These are phyloP conservation scores for Articulospora tetracladia DNA, from an alignment of 495 filamentous ascomycete species.

Conservation along the genomic window DNA sequence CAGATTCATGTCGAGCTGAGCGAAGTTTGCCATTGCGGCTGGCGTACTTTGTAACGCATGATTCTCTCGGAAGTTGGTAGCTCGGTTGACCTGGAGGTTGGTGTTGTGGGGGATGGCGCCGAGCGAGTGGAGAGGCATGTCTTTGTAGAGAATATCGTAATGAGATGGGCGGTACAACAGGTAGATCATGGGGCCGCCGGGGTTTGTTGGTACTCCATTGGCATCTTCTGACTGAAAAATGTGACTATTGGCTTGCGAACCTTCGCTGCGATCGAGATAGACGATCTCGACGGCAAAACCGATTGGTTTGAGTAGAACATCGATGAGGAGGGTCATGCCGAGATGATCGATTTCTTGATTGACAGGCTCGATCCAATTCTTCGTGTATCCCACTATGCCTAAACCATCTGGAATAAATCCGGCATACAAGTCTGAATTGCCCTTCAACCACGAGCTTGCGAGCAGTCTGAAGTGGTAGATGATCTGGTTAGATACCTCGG, in stretches of 20 bases:
- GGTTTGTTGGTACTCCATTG: slow-evolving; percentile 39
- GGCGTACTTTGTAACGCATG: slow-evolving; percentile 31
- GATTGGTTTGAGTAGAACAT: slow-evolving; percentile 75
- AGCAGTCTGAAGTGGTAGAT: slow-evolving; percentile 69
- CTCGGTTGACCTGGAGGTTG: slow-evolving; percentile 50
- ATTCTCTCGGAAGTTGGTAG: slow-evolving; percentile 33
- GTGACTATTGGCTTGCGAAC: slow-evolving; percentile 74
- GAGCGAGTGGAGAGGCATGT: slow-evolving; percentile 39
- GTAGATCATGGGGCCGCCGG: slow-evolving; percentile 39
- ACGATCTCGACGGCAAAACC: slow-evolving; percentile 81
- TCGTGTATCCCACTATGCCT: slow-evolving; percentile 66
- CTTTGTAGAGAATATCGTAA: slow-evolving; percentile 91
- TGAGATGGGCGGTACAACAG: slow-evolving; percentile 68
- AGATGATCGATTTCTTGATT: slow-evolving; percentile 86
- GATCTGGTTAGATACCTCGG: slow-evolving; percentile 61
- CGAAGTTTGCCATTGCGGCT: slow-evolving; percentile 34
- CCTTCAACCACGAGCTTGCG: slow-evolving; percentile 84
- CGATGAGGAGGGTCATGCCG: slow-evolving; percentile 70
- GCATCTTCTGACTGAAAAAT: slow-evolving; percentile 57
- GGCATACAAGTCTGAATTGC: slow-evolving; percentile 61
- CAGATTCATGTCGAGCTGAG: slow-evolving; percentile 33
- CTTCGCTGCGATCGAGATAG: slow-evolving; percentile 86
- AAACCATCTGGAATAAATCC: slow-evolving; percentile 59
- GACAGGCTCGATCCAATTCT: slow-evolving; percentile 64
- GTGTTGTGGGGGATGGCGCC: slow-evolving; percentile 44